Conservation (phyloP, 2,329 filamentous ascomycete genomes). For the Cytospora piceae region DNA sequence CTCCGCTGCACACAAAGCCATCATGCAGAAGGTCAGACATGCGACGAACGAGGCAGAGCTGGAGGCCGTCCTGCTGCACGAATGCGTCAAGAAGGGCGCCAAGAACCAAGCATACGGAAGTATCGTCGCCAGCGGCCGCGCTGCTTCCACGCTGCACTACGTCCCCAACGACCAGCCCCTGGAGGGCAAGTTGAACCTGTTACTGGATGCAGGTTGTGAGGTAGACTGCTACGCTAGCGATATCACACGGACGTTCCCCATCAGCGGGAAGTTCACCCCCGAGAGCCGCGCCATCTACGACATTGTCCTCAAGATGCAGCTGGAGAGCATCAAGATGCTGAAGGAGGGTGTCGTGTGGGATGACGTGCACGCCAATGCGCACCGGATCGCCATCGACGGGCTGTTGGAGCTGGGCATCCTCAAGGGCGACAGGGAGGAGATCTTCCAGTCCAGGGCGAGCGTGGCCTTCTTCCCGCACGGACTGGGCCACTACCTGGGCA, state of each 20-base stretch:
- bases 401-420: constrained; percentile 77
- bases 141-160: constrained; percentile 87
- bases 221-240: constrained; percentile 70
- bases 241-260: constrained; percentile 73
- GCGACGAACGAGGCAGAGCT: constrained; percentile 82
- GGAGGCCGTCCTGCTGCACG: constrained; percentile 77
- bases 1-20: constrained; percentile 65
- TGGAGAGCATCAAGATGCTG: constrained; percentile 72
- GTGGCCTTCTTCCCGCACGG: constrained; percentile 75
- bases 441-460: constrained; percentile 78
- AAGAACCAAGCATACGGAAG: constrained; percentile 85
- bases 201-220: constrained; percentile 83
- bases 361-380: constrained; percentile 77
- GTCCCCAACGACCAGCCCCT: constrained; percentile 75
- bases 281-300: constrained; percentile 78
- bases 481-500: constrained; percentile 80
- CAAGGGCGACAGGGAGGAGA: constrained; percentile 68
- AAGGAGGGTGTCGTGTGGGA: constrained; percentile 80
- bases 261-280: constrained; percentile 70
- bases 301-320: constrained; percentile 86
- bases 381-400: constrained; percentile 80
- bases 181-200: constrained; percentile 72
- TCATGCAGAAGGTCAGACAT: constrained; percentile 62
- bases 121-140: constrained; percentile 80
- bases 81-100: constrained; percentile 74